These are phyloP conservation scores for Bassia scoparia DNA, from an alignment of 148 eudicot species.

Conservation along the genomic window DNA sequence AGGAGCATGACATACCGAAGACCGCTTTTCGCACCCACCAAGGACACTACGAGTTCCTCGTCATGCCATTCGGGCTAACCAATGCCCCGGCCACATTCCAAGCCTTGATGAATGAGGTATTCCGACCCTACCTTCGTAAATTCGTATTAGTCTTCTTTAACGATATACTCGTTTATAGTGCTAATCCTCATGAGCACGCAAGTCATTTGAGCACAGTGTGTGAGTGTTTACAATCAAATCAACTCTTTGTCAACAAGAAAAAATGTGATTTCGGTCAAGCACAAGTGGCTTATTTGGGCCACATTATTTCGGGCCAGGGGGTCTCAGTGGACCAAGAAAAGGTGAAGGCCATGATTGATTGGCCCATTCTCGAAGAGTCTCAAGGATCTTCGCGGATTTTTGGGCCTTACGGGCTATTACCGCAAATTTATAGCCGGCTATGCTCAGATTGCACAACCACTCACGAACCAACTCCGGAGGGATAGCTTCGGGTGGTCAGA, in stretches of 20 bases:
- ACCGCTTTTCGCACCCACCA: background rate
- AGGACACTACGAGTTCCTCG: background rate
- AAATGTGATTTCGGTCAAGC: background rate
- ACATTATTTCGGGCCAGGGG: background rate
- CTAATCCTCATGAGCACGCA: background rate
- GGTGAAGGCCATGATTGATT: background rate
- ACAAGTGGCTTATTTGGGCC: background rate
- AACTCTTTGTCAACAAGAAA: background rate
- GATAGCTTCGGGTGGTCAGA: background rate
- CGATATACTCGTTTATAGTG: background rate
- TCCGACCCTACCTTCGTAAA: background rate
- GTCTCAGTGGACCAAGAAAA: background rate
- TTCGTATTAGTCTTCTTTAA: background rate
- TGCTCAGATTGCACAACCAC: background rate
- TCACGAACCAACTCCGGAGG: background rate
- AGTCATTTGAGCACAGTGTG: background rate
- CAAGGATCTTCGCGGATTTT: background rate
- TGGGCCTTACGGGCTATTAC: slow-evolving; percentile 7
- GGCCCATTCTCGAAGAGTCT: background rate
- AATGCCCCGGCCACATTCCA: no score
- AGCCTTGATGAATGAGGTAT: background rate
- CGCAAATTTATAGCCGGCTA: background rate
- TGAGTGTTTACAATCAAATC: background rate
- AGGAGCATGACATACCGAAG: no score
- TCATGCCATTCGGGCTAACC: background rate